Evolutionary conservation across 345 rosid genomes (phyloP).

Genomic region (Sonneratia caseolaris): DNA sequence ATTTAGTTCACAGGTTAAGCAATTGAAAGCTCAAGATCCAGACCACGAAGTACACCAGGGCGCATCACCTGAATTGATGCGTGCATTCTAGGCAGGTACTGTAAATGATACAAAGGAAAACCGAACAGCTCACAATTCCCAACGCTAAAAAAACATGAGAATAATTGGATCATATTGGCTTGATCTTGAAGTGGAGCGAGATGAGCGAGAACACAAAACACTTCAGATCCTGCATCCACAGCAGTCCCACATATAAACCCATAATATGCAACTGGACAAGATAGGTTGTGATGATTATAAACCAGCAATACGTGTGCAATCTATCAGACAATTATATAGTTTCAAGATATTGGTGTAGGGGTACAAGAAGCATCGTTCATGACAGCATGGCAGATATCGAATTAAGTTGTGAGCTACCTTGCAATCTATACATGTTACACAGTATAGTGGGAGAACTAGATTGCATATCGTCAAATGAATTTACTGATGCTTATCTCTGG

Average conservation of each 20-base stretch:
- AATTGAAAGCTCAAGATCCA: background rate
- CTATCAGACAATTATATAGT: background rate
- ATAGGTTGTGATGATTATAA: background rate
- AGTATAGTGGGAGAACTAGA: background rate
- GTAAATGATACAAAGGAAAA: background rate
- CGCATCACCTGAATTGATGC: background rate
- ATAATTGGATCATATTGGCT: slow-evolving; percentile 51
- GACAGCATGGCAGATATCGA: background rate
- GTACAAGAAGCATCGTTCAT: background rate
- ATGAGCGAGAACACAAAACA: slow-evolving; percentile 98
- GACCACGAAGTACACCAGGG: background rate
- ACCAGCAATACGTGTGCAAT: background rate
- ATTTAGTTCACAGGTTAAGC: too few species aligned
- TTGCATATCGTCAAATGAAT: background rate
- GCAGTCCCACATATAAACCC: too few species aligned
- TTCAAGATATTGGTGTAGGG: background rate
- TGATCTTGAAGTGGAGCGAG: slow-evolving; percentile 99
- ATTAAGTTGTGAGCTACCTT: background rate
- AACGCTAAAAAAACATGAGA: background rate
- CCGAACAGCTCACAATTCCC: background rate
- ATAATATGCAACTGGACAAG: background rate
- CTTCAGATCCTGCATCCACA: slow-evolving; percentile 83
- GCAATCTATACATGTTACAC: background rate
- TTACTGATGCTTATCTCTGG: background rate
- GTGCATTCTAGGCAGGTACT: background rate